phyloP scores from a whole-genome alignment of 441 rosid species.

The Hypseocharis bilobata region DNA sequence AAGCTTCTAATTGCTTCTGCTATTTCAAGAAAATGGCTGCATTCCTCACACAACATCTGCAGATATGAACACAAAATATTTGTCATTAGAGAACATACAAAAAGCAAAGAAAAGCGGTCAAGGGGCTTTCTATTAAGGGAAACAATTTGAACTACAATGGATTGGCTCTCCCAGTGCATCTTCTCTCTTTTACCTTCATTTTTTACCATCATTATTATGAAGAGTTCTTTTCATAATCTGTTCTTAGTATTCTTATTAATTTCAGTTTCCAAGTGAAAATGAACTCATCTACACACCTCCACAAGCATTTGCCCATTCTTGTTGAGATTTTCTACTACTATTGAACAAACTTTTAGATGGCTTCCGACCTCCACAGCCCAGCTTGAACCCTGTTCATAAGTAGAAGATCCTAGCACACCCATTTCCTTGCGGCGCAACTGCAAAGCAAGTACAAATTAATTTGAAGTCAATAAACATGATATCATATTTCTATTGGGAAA shows the following conservation, averaged over 20 bases:
- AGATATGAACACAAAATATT: conserved; percentile 22
- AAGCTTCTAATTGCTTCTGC: conserved; percentile 76
- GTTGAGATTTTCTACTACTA: conserved; percentile 73
- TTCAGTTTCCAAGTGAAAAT: not conserved
- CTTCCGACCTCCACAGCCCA: conserved; percentile 92
- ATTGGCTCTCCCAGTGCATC: not conserved
- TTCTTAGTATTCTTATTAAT: no score
- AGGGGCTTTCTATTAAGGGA: no score
- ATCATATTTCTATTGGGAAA: not conserved
- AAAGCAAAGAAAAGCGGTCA: not conserved
- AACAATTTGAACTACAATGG: no score
- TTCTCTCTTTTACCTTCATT: no score
- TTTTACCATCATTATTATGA: no score
- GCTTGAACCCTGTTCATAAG: conserved; percentile 67
- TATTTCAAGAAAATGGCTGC: conserved; percentile 89
- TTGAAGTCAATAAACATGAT: not conserved
- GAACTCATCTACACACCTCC: conserved; percentile 42
- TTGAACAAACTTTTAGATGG: conserved; percentile 77
- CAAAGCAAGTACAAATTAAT: conserved; percentile 21
- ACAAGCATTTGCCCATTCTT: conserved; percentile 80
- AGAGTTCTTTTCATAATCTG: no score
- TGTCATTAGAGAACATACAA: conserved; percentile 6
- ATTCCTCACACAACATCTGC: conserved; percentile 91
- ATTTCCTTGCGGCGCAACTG: conserved; percentile 60
- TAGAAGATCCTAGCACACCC: conserved; percentile 31